Evolutionary conservation across 176 grass and related monocot species (phyloP).

Genomic region (Secale cereale): DNA sequence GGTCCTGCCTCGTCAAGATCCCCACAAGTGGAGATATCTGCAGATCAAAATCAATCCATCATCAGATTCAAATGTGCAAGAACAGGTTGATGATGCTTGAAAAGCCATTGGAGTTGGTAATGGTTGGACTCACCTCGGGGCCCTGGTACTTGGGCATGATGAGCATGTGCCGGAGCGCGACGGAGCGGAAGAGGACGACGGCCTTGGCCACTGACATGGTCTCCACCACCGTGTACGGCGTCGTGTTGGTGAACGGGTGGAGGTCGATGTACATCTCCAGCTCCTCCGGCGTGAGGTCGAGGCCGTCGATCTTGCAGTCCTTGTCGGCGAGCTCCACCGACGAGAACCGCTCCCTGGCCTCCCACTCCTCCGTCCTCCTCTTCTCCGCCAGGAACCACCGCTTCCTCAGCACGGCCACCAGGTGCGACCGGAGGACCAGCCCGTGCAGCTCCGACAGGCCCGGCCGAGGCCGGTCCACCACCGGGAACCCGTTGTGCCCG

Average conservation of each 20-base stretch:
- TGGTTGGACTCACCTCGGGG: slow-evolving; percentile 47
- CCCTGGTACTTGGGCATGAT: slow-evolving; percentile 92
- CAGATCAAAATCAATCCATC: neutral
- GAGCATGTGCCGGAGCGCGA: slow-evolving; percentile 83
- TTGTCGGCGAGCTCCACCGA: slow-evolving; percentile 70
- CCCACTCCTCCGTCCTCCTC: slow-evolving; percentile 71
- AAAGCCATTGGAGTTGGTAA: neutral
- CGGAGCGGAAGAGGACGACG: slow-evolving; percentile 74
- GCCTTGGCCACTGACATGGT: slow-evolving; percentile 97
- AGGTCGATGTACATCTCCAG: slow-evolving; percentile 82
- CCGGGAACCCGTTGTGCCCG: slow-evolving; percentile 83
- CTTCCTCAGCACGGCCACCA: slow-evolving; percentile 65
- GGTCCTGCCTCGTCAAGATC: slow-evolving; percentile 92
- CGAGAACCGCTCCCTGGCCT: slow-evolving; percentile 65
- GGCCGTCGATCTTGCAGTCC: slow-evolving; percentile 19
- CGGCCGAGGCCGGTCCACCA: slow-evolving; percentile 43
- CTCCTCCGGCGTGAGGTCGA: slow-evolving; percentile 55
- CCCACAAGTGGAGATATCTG: slow-evolving; percentile 84
- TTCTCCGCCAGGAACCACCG: slow-evolving; percentile 67
- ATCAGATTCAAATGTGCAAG: neutral
- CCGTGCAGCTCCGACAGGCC: slow-evolving; percentile 71
- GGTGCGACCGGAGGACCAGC: slow-evolving; percentile 68
- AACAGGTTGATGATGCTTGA: neutral
- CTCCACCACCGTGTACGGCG: slow-evolving; percentile 95
- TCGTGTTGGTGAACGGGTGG: slow-evolving; percentile 88